Evolutionary conservation across 257 asterid genomes (phyloP), one percentile per base, ranked within the genome.

Genomic region (Rhazya stricta): DNA sequence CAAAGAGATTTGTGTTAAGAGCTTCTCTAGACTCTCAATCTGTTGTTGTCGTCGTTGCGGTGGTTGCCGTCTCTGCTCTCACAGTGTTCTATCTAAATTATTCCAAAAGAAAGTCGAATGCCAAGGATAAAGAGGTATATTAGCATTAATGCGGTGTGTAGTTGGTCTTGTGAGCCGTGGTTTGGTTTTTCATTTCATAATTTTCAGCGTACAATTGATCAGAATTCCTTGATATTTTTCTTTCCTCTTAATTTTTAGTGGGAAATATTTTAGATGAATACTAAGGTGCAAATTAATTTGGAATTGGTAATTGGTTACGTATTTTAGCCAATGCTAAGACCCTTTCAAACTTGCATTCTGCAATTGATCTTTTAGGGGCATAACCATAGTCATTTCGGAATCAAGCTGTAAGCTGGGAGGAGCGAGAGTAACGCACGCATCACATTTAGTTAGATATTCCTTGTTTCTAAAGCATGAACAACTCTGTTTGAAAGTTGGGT

Each of bases 1-100:
- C 77, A 72, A 71, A 76, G 36, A 81, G 82, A 51, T 77, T 83
- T 45, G 61, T 83, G 50, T 61, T 83, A 66, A 84, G 74, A 80
- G 98, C 96, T 29, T 86, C 96, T 77, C 85, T 91, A 3, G 93
- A 89, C 41, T 88, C 94, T 76, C 97, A 90, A 69, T 77, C 87
- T 15, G 60, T 80, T 36, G 85, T 79, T 19, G 73, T 84, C 42
- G 85, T 83, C 21, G 92, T 91, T 16, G 86, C 90, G 5, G 83
- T 83, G 34, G 84, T 88, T 67, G 80, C 91, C 8, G 86, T 87
- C 67, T 88, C 97, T 62, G 96, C 92, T 45, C 79, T 89, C 45
- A 78, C 87, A 4, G 74, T 84, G 21, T 86, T 89, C 48, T 83
- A 81, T 77, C 36, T 84, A 16, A 79, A 79, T 62, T 78, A 83